Evolutionary conservation across 352 stramenopile genomes (phyloP).

Genomic region (Phytophthora syringae): DNA sequence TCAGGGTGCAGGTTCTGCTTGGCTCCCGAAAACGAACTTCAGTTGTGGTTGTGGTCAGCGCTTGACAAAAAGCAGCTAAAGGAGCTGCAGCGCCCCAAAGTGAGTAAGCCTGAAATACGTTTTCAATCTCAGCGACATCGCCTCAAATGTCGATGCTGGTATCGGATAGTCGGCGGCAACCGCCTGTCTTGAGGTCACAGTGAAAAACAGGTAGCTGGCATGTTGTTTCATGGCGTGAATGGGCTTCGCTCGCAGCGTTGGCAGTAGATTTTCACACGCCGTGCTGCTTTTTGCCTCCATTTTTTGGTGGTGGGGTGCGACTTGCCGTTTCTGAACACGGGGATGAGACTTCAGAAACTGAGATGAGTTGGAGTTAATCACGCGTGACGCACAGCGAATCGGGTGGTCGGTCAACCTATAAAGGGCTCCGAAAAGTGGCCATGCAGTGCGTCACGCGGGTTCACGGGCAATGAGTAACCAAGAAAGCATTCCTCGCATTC

Average conservation of each 20-base stretch:
- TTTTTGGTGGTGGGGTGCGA: constrained; percentile 12
- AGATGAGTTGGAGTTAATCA: constrained; percentile 18
- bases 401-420: constrained; percentile 10
- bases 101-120: neutral
- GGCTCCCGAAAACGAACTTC: neutral
- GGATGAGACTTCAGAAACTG: constrained; percentile 20
- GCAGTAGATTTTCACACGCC: neutral
- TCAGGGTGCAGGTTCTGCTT: neutral
- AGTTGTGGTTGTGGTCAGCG: neutral
- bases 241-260: neutral
- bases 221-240: neutral
- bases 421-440: neutral
- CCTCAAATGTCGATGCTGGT: neutral
- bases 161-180: too few species aligned
- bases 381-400: constrained; percentile 26
- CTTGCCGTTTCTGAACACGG: constrained; percentile 11
- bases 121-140: too few species aligned
- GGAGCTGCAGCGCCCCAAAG: neutral
- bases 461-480: neutral
- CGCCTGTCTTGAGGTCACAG: too few species aligned
- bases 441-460: constrained; percentile 17
- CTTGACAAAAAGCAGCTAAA: constrained; percentile 5
- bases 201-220: neutral
- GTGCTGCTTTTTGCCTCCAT: too few species aligned
- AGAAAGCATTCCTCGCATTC: too few species aligned